Percentiles rank a stretch among this genome's conserved stretches.
Evolutionary conservation across 228 moss, liverwort and hornwort species (phyloP).

Genomic region (Sphagnum fallax): DNA sequence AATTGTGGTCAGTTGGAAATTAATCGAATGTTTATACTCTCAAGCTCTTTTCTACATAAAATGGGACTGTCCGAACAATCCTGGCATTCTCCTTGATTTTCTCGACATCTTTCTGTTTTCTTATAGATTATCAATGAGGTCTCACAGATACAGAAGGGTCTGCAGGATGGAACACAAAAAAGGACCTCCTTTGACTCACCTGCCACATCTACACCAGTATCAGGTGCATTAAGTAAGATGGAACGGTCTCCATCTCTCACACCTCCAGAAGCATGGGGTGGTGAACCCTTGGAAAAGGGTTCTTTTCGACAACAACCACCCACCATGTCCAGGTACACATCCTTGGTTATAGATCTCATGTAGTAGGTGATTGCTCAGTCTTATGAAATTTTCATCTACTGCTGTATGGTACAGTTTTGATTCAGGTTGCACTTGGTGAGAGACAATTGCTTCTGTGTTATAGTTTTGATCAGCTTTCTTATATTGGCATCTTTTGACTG

Average conservation of each 20-base stretch:
- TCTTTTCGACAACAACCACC: constrained; percentile 69
- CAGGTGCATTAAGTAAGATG: constrained; percentile 38
- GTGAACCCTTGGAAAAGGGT: constrained; percentile 61
- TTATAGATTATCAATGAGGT: too few species aligned
- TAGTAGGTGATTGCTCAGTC: too few species aligned
- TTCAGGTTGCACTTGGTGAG: too few species aligned
- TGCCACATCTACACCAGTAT: constrained; percentile 43
- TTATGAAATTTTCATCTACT: too few species aligned
- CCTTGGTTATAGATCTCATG: too few species aligned
- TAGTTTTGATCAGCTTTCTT: neutral
- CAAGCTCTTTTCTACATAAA: neutral
- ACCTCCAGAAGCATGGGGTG: constrained; percentile 99
- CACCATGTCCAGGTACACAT: constrained; percentile 45
- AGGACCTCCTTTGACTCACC: constrained; percentile 56
- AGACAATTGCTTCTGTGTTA: too few species aligned
- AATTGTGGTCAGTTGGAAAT: neutral
- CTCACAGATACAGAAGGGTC: too few species aligned
- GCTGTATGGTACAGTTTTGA: too few species aligned
- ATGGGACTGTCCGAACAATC: too few species aligned
- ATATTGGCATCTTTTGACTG: neutral
- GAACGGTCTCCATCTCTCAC: constrained; percentile 92
- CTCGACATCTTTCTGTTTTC: too few species aligned
- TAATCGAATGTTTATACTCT: neutral
- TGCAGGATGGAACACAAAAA: constrained; percentile 75
- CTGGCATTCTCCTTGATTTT: too few species aligned